These are phyloP conservation scores for Aureobasidium sp. DNA, from an alignment of 2,329 filamentous ascomycete species.

Conservation along the genomic window DNA sequence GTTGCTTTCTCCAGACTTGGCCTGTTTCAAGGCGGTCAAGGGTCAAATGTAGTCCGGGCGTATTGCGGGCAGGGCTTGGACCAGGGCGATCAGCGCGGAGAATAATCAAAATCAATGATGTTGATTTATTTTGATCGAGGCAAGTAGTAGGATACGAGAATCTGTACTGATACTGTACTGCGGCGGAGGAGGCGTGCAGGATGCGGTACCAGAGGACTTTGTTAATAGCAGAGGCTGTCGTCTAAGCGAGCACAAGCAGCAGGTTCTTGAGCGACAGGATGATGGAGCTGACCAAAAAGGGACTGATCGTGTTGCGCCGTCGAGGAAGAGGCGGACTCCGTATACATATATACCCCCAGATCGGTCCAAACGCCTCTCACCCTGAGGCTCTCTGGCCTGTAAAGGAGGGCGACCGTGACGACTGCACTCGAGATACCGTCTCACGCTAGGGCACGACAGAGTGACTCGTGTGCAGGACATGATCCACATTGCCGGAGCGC, in stretches of 20 bases:
- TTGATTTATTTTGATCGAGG: slow-evolving; percentile 12
- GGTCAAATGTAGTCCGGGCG: slow-evolving; percentile 6
- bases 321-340: slow-evolving; percentile 3
- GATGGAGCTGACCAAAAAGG: slow-evolving; percentile 4
- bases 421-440: slow-evolving; percentile 16
- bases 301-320: slow-evolving; percentile 13
- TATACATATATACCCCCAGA: slow-evolving; percentile 14
- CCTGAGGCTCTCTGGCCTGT: slow-evolving; percentile 13
- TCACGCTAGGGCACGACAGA: slow-evolving; percentile 18
- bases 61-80: slow-evolving; percentile 7
- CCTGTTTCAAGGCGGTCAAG: slow-evolving; percentile 13
- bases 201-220: slow-evolving; percentile 8
- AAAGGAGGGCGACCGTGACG: slow-evolving; percentile 16
- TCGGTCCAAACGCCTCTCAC: slow-evolving; percentile 6
- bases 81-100: slow-evolving; percentile 15
- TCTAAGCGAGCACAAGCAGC: slow-evolving; percentile 9
- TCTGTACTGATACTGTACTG: slow-evolving; percentile 3
- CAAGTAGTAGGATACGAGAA: neutral
- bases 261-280: slow-evolving; percentile 6
- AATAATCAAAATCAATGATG: slow-evolving; percentile 13
- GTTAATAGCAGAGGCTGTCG: neutral
- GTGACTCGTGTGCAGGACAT: slow-evolving; percentile 18
- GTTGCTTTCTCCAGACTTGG: slow-evolving; percentile 16
- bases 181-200: slow-evolving; percentile 6
- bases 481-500: slow-evolving; percentile 15